These are phyloP conservation scores for Fonsecaea monophora DNA, from an alignment of 2,329 filamentous ascomycete genomes.

Conservation along the genomic window DNA sequence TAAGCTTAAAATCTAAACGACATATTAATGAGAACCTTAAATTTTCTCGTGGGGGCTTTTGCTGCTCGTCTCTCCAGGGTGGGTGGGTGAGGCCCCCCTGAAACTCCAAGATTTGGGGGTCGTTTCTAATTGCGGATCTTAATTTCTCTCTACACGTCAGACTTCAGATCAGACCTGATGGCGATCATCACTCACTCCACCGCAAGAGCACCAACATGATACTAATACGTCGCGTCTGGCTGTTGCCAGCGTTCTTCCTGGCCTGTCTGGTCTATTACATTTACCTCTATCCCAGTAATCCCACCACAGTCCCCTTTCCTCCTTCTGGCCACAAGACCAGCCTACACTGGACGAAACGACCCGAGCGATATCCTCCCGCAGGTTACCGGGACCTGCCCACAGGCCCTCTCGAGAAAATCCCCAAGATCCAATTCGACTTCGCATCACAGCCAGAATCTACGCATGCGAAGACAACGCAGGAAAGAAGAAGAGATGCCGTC, in stretches of 20 bases:
- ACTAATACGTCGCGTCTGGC: conserved; percentile 36
- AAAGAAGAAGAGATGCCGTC: conserved; percentile 53
- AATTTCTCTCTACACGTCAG: background rate
- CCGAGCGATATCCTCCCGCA: conserved; percentile 36
- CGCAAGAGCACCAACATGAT: conserved; percentile 29
- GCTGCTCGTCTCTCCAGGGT: no score
- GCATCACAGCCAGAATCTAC: conserved; percentile 29
- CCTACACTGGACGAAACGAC: conserved; percentile 34
- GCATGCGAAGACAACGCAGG: conserved; percentile 25
- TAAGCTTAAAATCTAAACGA: conserved; percentile 1
- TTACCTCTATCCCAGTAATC: conserved; percentile 28
- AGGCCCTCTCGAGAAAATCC: conserved; percentile 33
- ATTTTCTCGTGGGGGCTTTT: background rate
- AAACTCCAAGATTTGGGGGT: background rate
- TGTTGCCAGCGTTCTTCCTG: conserved; percentile 36
- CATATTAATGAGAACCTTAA: background rate
- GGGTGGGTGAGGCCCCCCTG: background rate
- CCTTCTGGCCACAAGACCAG: conserved; percentile 8
- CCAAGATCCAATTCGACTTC: conserved; percentile 40
- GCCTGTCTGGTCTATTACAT: conserved; percentile 36
- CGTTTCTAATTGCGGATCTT: conserved; percentile 2
- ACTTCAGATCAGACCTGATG: background rate
- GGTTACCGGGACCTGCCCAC: conserved; percentile 33
- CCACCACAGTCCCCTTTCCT: conserved; percentile 8
- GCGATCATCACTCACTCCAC: conserved; percentile 3